phyloP scores from a whole-genome alignment of 306 rosid species.

The Mucuna pruriens region DNA sequence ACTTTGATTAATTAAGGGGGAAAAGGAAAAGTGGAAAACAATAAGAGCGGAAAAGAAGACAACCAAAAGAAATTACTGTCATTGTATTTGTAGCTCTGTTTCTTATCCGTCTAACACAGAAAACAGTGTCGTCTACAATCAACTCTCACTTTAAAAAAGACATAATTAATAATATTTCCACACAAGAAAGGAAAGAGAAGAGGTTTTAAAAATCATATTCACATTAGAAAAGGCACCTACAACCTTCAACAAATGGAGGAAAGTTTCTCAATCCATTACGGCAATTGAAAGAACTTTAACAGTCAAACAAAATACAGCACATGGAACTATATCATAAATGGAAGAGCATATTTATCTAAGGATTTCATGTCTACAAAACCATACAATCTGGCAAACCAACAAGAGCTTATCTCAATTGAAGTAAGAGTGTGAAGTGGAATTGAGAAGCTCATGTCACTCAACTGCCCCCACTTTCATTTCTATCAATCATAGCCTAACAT shows the following conservation, averaged over 20 bases:
- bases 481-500: constrained; percentile 10
- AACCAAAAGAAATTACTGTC: constrained; percentile 13
- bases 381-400: constrained; percentile 1
- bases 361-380: constrained; percentile 10
- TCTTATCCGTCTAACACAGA: neutral
- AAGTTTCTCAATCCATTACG: constrained; percentile 8
- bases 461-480: constrained; percentile 24
- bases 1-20: neutral
- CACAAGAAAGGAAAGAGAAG: neutral
- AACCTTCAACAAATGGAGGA: constrained; percentile 1
- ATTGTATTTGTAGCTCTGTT: constrained; percentile 8
- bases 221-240: constrained; percentile 20
- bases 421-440: constrained; percentile 9
- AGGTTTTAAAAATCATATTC: constrained; percentile 33
- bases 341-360: constrained; percentile 20
- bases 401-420: neutral
- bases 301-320: constrained; percentile 22
- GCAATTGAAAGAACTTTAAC: constrained; percentile 28
- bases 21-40: neutral
- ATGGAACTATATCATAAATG: constrained; percentile 14
- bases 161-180: constrained; percentile 1
- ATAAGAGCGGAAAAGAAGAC: constrained; percentile 22
- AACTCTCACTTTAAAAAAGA: neutral
- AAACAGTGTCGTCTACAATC: neutral
- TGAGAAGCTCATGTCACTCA: constrained; percentile 18